phyloP scores from a whole-genome alignment of 495 filamentous ascomycete species.

The Amphirosellinia nigrospora region DNA sequence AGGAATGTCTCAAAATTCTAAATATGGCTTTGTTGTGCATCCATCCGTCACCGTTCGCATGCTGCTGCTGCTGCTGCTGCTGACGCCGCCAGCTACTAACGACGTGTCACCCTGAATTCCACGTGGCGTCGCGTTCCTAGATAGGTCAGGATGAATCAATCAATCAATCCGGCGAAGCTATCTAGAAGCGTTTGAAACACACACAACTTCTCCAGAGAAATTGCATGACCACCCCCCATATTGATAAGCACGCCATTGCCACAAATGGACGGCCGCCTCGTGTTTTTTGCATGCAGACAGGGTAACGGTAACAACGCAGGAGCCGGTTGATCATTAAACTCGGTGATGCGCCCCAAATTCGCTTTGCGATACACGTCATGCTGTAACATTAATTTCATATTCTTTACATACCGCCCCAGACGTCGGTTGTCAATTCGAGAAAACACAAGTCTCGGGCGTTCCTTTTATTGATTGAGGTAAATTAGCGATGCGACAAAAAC shows the following conservation, averaged over 20 bases:
- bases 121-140: conserved; percentile 6
- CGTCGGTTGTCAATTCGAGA: not conserved
- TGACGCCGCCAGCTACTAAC: not conserved
- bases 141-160: not conserved
- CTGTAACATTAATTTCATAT: not conserved
- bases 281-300: conserved; percentile 6
- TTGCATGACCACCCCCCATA: not conserved
- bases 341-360: not conserved
- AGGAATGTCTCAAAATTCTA: conserved; percentile 15
- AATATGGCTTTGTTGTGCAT: conserved; percentile 4
- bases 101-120: not conserved
- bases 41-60: not conserved
- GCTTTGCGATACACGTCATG: conserved; percentile 3
- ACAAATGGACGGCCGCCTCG: conserved; percentile 13
- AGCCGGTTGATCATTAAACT: not conserved
- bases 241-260: not conserved
- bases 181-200: not conserved
- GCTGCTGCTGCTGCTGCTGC: not conserved
- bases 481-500: not conserved
- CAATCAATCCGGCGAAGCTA: not conserved
- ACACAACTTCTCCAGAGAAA: not conserved
- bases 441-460: not conserved
- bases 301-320: conserved; percentile 12
- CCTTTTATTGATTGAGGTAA: not conserved
- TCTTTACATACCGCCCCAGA: not conserved